A percentile compares a stretch with the other conserved stretches of the same genome.
Conservation (phyloP, 2,329 filamentous ascomycete species). For the Fusarium subglutinans region DNA sequence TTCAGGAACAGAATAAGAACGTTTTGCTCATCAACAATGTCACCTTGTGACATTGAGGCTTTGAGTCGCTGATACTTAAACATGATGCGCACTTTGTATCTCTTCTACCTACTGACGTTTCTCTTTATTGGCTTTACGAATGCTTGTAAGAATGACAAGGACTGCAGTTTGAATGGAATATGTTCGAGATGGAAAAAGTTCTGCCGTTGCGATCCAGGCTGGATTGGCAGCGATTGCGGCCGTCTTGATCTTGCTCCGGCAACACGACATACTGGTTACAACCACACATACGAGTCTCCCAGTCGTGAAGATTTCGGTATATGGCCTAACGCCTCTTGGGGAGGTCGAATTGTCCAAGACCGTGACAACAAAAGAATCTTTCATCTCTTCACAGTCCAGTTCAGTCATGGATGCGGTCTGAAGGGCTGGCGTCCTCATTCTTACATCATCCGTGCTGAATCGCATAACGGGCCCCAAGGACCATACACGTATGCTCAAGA, state of each 20-base stretch:
- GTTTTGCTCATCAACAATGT: accelerated
- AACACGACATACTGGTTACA: constrained; percentile 54
- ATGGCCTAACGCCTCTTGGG: constrained; percentile 57
- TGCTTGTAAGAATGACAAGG: constrained; percentile 36
- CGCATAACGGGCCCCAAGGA: constrained; percentile 52
- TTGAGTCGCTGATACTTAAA: too few relatives aligned
- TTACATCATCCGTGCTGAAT: constrained; percentile 57
- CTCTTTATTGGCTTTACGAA: not conserved
- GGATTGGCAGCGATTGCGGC: constrained; percentile 55
- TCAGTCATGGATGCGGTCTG: constrained; percentile 56
- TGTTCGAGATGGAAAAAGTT: constrained; percentile 12
- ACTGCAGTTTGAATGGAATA: constrained; percentile 46
- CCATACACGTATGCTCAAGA: constrained; percentile 55
- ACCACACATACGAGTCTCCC: constrained; percentile 53
- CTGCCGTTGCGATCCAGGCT: constrained; percentile 53
- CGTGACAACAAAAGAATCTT: constrained; percentile 49
- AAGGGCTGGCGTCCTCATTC: constrained; percentile 58
- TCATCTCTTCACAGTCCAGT: constrained; percentile 57
- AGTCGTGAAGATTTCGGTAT: constrained; percentile 17
- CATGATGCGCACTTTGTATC: not conserved
- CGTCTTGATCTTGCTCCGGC: constrained; percentile 56
- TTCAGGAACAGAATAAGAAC: not conserved
- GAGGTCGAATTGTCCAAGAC: constrained; percentile 57
- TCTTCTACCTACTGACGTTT: not conserved
- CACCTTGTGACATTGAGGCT: too few relatives aligned